A percentile compares a stretch with the other conserved stretches of the same genome.
Evolutionary conservation across 345 rosid genomes (phyloP).

Genomic region (Trapa incisa): DNA sequence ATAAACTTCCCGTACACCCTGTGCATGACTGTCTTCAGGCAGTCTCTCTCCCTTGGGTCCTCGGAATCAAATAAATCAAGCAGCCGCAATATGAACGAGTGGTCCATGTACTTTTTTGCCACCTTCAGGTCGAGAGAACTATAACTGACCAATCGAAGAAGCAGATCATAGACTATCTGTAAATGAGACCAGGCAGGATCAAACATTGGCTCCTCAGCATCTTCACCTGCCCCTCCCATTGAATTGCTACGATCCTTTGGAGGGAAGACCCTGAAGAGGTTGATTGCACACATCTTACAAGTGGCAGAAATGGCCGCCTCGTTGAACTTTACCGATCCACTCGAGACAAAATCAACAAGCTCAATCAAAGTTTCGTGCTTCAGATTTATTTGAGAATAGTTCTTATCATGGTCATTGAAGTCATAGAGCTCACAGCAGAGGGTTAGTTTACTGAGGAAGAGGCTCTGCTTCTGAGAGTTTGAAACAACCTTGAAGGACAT

Average conservation of each 20-base stretch:
- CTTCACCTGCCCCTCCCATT: constrained; percentile 44
- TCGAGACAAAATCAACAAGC: constrained; percentile 58
- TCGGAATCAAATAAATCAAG: constrained; percentile 75
- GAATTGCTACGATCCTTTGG: constrained; percentile 39
- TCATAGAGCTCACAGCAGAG: constrained; percentile 46
- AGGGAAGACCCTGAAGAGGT: constrained; percentile 62
- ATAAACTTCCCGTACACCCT: constrained; percentile 63
- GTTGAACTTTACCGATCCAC: constrained; percentile 51
- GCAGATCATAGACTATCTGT: constrained; percentile 59
- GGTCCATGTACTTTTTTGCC: constrained; percentile 57
- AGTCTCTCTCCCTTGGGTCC: constrained; percentile 72
- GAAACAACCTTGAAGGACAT: constrained; percentile 65
- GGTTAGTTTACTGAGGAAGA: constrained; percentile 60
- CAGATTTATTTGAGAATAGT: constrained; percentile 35
- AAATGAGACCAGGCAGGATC: constrained; percentile 72
- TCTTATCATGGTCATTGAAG: constrained; percentile 35
- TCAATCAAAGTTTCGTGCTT: constrained; percentile 43
- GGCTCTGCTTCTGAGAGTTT: constrained; percentile 53
- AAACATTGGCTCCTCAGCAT: constrained; percentile 56
- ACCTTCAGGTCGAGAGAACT: constrained; percentile 50
- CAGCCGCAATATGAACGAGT: constrained; percentile 40
- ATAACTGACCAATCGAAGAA: constrained; percentile 40
- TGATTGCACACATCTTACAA: constrained; percentile 50
- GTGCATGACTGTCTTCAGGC: constrained; percentile 64
- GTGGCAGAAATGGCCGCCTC: constrained; percentile 49